Base-by-base conservation (phyloP, 2,329 filamentous ascomycete genomes). In the Claviceps purpurea region DNA sequence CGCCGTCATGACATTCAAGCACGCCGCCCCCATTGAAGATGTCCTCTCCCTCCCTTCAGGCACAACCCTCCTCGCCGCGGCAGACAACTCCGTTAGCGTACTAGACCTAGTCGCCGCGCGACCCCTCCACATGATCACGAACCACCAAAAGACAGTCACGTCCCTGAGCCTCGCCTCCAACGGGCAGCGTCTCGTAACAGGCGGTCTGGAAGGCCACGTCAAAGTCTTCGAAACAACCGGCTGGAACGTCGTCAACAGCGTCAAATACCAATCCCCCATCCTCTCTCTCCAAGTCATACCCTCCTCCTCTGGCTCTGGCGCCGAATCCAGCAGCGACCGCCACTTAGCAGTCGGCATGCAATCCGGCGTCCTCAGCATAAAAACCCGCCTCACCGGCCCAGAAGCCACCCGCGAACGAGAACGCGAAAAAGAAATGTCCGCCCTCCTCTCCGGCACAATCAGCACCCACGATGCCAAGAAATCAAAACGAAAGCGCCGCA, bases 121-220 rank as follows among this genome's bases (percentile, higher is more conserved):
- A 63, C 89, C 91, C 4, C 73, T 95, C 53, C 85, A 89, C 60
- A 75, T 95, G 63, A 84, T 98, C 56, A 84, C 84, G 60, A 97
- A 94, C 65, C 93, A 98, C 69, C 93, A 98, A 65, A 98, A 97
- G 79, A 95, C 93, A 0, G 90, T 98, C 55, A 97, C 93, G 0
- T 84, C 86, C 7, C 76, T 98, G 51, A 84, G 85, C 50, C 73
- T 94, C 38, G 90, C 89, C 7, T 90, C 88, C 45, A 81, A 86
- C 59, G 87, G 87, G 47, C 81, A 81, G 49, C 81, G 93, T 49
- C 76, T 98, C 52, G 79, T 98, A 51, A 90, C 85, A 57, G 93
- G 89, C 68, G 89, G 85, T 20, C 76, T 98, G 46, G 93, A 98
- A 66, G 94, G 93, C 10, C 93, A 97, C 68, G 84, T 97, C 71